Conservation (phyloP, 805 yeast genomes). For the Yarrowia phangngaensis region DNA sequence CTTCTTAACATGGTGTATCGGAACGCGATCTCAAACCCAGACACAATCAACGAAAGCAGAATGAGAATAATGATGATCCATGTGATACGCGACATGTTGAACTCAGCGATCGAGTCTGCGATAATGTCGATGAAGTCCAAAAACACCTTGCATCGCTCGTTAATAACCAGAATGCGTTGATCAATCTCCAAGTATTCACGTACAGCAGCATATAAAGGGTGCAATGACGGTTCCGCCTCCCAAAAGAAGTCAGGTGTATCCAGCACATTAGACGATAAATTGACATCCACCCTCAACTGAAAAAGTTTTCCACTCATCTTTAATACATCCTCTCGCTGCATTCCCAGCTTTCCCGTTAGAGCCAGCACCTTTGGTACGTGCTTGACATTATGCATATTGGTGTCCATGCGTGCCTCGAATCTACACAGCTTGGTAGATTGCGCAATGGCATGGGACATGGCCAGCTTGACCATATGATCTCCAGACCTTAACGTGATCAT, state of each 20-base stretch:
- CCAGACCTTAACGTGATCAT: conserved; percentile 87
- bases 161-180: conserved; percentile 87
- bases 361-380: conserved; percentile 87
- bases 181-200: conserved; percentile 92
- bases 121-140: conserved; percentile 89
- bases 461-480: conserved; percentile 85
- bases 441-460: conserved; percentile 94
- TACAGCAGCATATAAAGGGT: conserved; percentile 84
- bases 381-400: conserved; percentile 77
- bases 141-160: conserved; percentile 90
- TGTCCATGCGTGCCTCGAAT: conserved; percentile 88
- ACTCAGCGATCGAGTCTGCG: conserved; percentile 90
- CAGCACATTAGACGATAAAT: conserved; percentile 79
- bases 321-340: conserved; percentile 76
- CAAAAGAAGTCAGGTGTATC: conserved; percentile 97
- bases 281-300: conserved; percentile 88
- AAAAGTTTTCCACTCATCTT: conserved; percentile 88
- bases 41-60: conserved; percentile 70
- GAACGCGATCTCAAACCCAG: conserved; percentile 63
- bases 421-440: conserved; percentile 89
- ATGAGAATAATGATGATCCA: conserved; percentile 84
- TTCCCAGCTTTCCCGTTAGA: conserved; percentile 78
- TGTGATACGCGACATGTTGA: conserved; percentile 86
- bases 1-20: conserved; percentile 47
- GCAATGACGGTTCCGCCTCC: conserved; percentile 90